Evolutionary conservation across 192 early-diverging fungal genomes (phyloP), one percentile per base, ranked within the genome.

Genomic region (Coemansia sp.): DNA sequence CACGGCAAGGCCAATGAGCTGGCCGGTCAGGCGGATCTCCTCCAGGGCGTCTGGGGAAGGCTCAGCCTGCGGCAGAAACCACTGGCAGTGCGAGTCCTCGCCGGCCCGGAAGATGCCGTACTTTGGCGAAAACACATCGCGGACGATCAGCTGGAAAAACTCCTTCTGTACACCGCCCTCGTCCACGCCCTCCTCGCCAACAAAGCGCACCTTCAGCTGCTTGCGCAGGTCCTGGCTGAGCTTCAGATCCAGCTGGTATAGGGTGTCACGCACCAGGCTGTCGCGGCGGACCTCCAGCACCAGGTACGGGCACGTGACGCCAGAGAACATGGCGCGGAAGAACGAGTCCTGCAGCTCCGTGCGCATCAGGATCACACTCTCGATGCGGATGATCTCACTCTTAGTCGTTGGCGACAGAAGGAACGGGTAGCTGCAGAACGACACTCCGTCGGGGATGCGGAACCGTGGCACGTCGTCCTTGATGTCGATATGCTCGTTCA

Each of bases 141-240:
- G 79, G 32, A 94, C 86, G 12, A 94, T 81, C 19, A 94, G 77
- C 42, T 89, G 84, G 51, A 96, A 92, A 72, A 91, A 96, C 71
- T 96, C 93, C 54, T 94, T 94, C 44, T 89, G 89, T 22, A 96
- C 85, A 9, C 93, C 93, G 36, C 93, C 93, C 47, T 91, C 90
- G 53, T 94, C 91, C 10, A 96, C 85, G 19, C 88, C 92, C 51
- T 94, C 92, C 47, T 94, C 93, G 19, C 89, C 89, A 1, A 91
- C 82, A 80, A 96, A 96, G 26, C 88, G 78, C 40, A 96, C 83
- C 31, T 90, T 78, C 17, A 96, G 77, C 58, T 91, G 91, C 59
- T 94, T 96, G 38, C 86, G 85, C 44, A 94, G 69, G 51, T 96
- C 93, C 52, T 89, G 82, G 35, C 78, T 76, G 10, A 86, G 76